These are phyloP conservation scores for Magnolia kwangsiensis DNA, from an alignment of 164 flowering plant species.

Conservation along the genomic window DNA sequence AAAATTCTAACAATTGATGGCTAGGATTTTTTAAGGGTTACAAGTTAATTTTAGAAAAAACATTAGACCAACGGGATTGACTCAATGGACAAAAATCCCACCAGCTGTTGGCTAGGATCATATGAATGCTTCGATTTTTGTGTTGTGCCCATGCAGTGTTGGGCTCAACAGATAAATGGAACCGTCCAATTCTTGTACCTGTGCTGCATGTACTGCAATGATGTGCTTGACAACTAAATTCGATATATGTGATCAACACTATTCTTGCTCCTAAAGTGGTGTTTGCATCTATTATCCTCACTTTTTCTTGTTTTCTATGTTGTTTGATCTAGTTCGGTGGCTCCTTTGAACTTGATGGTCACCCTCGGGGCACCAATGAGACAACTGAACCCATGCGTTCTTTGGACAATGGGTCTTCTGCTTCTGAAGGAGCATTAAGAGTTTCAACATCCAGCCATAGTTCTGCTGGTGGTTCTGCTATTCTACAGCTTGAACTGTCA, in stretches of 20 bases:
- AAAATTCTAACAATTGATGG: no score
- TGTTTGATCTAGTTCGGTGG: conserved; percentile 56
- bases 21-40: no score
- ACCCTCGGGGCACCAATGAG: conserved; percentile 19
- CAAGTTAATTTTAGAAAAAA: no score
- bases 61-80: no score
- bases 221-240: not conserved
- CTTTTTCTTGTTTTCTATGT: conserved; percentile 7
- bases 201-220: not conserved
- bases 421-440: conserved; percentile 34
- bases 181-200: not conserved
- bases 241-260: no score
- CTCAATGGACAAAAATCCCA: no score
- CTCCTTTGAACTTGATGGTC: conserved; percentile 43
- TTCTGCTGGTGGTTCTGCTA: conserved; percentile 28
- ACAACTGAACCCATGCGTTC: conserved; percentile 27
- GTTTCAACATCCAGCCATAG: conserved; percentile 22
- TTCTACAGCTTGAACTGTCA: conserved; percentile 70
- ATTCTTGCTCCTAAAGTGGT: not conserved
- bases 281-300: not conserved
- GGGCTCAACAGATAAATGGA: not conserved
- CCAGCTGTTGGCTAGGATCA: no score
- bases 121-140: no score
- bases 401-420: conserved; percentile 51
- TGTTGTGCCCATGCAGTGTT: not conserved